Conservation (phyloP, 768 basidiomycete genomes). For the Baorangia bicolor region DNA sequence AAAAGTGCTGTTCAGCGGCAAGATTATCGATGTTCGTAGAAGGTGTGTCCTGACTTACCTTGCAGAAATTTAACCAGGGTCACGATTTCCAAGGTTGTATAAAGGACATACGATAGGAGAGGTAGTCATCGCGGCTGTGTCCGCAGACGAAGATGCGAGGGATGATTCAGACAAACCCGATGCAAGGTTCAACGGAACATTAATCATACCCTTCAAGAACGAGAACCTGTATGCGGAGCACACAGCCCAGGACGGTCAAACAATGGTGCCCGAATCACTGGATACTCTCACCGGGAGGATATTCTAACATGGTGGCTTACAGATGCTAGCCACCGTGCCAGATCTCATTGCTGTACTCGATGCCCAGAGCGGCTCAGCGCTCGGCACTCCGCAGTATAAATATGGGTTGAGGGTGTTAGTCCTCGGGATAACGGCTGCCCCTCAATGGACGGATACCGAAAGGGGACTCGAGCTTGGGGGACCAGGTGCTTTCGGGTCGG, state of each 20-base stretch:
- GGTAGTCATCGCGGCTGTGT: conserved; percentile 30
- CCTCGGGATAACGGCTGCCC: conserved; percentile 44
- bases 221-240: conserved; percentile 56
- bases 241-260: conserved; percentile 29
- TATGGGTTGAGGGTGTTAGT: conserved; percentile 63
- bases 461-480: conserved; percentile 52
- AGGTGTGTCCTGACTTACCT: conserved; percentile 15
- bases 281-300: neutral
- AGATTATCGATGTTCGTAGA: conserved; percentile 52
- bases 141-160: conserved; percentile 29
- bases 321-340: conserved; percentile 58
- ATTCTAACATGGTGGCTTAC: conserved; percentile 6
- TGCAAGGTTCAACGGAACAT: conserved; percentile 28
- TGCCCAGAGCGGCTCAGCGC: conserved; percentile 56
- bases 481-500: conserved; percentile 52
- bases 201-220: conserved; percentile 62
- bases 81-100: conserved; percentile 21
- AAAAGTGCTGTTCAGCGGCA: conserved; percentile 54
- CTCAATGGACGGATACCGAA: conserved; percentile 53
- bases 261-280: conserved; percentile 11
- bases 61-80: neutral
- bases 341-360: conserved; percentile 66
- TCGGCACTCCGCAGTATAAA: conserved; percentile 62
- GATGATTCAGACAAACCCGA: conserved; percentile 21
- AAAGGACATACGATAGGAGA: conserved; percentile 43